A percentile compares a stretch with the other conserved stretches of the same genome.
phyloP scores from a whole-genome alignment of 2,329 filamentous ascomycete species.

The Fusarium concolor region DNA sequence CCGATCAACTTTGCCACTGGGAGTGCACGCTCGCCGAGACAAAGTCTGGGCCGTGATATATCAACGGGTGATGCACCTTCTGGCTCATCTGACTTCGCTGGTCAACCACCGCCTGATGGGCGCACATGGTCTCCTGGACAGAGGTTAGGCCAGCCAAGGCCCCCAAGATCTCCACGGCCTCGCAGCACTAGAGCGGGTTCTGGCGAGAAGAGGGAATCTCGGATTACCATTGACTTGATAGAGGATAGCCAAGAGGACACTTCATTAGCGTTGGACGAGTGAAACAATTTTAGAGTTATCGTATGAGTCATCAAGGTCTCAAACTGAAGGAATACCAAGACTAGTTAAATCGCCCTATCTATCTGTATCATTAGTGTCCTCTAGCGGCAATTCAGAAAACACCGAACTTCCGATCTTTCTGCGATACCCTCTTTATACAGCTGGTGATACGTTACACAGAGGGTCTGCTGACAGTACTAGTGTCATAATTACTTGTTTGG shows the following conservation, averaged over 20 bases:
- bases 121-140: not conserved
- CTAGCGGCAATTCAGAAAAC: no score
- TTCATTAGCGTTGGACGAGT: no score
- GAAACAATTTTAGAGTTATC: no score
- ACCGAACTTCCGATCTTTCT: no score
- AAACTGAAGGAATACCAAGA: no score
- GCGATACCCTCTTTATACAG: no score
- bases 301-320: no score
- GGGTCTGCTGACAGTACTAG: no score
- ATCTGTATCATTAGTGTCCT: no score
- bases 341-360: no score
- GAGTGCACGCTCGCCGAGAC: rapidly evolving
- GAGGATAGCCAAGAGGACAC: not conserved
- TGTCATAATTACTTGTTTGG: no score
- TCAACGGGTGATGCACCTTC: rapidly evolving
- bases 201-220: not conserved
- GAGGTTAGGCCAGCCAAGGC: not conserved
- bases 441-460: no score
- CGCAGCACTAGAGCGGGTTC: not conserved
- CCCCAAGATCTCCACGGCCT: not conserved
- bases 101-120: not conserved
- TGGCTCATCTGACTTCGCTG: not conserved
- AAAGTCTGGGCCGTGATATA: rapidly evolving
- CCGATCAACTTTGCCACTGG: rapidly evolving
- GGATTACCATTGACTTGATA: not conserved